Evolutionary conservation across 2,329 filamentous ascomycete species (phyloP), one percentile per base, ranked within the genome.

Genomic region (Arthrobotrys entomopaga): DNA sequence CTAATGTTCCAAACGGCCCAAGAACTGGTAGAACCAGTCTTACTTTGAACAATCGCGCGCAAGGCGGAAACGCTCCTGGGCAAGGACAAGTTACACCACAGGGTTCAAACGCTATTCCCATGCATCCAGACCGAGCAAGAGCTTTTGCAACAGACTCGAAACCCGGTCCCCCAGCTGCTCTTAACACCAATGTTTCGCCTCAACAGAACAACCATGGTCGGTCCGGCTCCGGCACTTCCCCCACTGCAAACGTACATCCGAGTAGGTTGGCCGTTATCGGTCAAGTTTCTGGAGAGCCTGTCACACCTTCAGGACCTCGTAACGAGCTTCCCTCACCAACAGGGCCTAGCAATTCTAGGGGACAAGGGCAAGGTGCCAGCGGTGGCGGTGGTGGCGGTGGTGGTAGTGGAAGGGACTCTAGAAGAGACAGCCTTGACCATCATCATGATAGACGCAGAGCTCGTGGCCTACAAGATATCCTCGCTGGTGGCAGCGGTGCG

Each of bases 371-470:
- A 19, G 29, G 29, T 34, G 29, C 29, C 5, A 34, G 29, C 6
- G 10, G 29, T 8, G 29, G n/a, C n/a, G n/a, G n/a, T n/a, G n/a
- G n/a, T n/a, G n/a, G n/a, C n/a, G n/a, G n/a, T n/a, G 24, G 19
- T 29, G 69, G 69, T 46, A 64, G 69, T 2, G 75, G 76, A 16
- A 52, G 70, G 6, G 70, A 74, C 38, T 61, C 58, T 16, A 57
- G 70, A 38, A 48, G 70, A 22, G 70, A 74, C 10, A 74, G 70
- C 38, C 57, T 59, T n/a, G 78, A 78, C 49, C 76, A 78, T 13
- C 76, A 76, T 53, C 72, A 78, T 52, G 69, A 79, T 3, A 76
- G 77, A 13, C 74, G 77, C 1, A 74, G 77, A 24, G 78, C 78
- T 53, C 61, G 77, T 46, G 76, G 76, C n/a, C 67, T 79, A 49